phyloP scores from a whole-genome alignment of 345 rosid species.

The Syzygium grande region DNA sequence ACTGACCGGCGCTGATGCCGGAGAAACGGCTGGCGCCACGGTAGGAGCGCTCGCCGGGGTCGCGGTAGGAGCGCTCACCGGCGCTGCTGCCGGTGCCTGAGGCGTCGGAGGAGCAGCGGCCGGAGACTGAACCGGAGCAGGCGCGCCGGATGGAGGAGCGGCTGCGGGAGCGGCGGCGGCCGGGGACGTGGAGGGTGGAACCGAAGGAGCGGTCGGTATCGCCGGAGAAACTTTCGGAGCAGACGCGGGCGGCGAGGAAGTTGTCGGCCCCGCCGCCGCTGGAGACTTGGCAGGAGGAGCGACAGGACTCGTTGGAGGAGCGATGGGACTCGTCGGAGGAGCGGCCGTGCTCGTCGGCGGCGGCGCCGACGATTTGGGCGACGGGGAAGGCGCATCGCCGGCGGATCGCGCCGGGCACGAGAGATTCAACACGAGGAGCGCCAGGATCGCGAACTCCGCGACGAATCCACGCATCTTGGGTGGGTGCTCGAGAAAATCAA shows the following conservation, averaged over 20 bases:
- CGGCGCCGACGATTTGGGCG: not conserved
- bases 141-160: not conserved
- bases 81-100: not conserved
- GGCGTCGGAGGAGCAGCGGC: slow-evolving; percentile 3
- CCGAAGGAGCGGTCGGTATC: slow-evolving; percentile 1
- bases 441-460: not conserved
- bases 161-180: not conserved
- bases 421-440: not conserved
- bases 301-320: slow-evolving; percentile 1
- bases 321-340: not conserved
- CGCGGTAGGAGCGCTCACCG: not conserved
- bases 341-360: slow-evolving; percentile 2
- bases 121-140: slow-evolving; percentile 4
- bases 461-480: not conserved
- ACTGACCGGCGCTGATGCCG: slow-evolving; percentile 9
- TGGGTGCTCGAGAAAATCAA: not conserved
- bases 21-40: slow-evolving; percentile 6
- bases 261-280: not conserved
- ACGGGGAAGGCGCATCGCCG: slow-evolving; percentile 6
- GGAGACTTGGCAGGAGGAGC: slow-evolving; percentile 9
- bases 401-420: not conserved
- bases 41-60: slow-evolving; percentile 4
- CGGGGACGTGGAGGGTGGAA: slow-evolving; percentile 5
- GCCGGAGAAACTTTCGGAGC: slow-evolving; percentile 2
- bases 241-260: slow-evolving; percentile 2